Base-by-base conservation (phyloP, 2,329 filamentous ascomycete species). In the Penicillium crustosum region DNA sequence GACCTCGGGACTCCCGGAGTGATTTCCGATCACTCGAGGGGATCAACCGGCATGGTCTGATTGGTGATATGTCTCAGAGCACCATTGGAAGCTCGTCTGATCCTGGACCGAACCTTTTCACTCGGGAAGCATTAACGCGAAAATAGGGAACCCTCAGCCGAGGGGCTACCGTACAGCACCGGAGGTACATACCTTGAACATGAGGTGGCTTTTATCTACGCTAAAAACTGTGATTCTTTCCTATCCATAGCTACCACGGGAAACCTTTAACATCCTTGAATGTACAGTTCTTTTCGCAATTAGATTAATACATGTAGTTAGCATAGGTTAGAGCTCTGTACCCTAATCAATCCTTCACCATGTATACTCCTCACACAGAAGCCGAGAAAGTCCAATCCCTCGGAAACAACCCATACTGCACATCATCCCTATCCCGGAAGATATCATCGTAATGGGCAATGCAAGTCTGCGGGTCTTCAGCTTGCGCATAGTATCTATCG, bases 371-470 rank as follows among this genome's bases (percentile, higher is more conserved):
- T 48, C 45, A 57, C 36, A 29, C 52, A 47, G 61, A 47, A 2
- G 58, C 43, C 15, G 57, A 55, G 52, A 73, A 73, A 15, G 54
- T 64, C 71, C 72, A 74, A 51, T 70, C 64, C 42, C 67, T 65
- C 2, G 65, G 57, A 35, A 73, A 73, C 36, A 44, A 49, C 25
- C 59, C 57, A 47, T 66, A 72, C 41, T 68, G 48, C 13, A 73
- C 61, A 55, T 69, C 70, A 6, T 66, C 57, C 41, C 51, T 53
- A 8, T 45, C 65, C 19, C 48, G 62, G 60, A 69, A 75, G 49
- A 74, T 66, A 57, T 73, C 61, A 53, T 73, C 70, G 47, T 74
- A 74, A 19, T 66, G 62, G 35, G 57, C 61, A 42, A 73, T 67
- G 5, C 45, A 51, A 10, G 68, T 68, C 49, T 73, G 66, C 2